Conservation (phyloP, 2,329 filamentous ascomycete species). For the Fusarium agapanthi region DNA sequence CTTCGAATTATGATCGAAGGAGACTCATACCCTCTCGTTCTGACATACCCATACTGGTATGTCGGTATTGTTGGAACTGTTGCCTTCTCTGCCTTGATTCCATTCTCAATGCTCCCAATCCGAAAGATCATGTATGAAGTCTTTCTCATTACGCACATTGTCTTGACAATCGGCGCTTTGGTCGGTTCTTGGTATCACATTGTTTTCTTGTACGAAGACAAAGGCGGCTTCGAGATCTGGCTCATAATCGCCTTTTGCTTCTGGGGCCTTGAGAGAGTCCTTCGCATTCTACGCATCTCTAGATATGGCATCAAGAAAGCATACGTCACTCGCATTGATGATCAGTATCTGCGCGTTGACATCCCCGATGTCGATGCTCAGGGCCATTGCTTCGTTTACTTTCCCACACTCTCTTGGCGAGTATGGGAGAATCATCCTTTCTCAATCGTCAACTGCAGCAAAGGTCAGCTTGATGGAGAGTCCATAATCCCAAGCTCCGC, state of each 20-base stretch:
- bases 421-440: constrained; percentile 48
- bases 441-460: constrained; percentile 39
- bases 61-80: constrained; percentile 55
- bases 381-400: constrained; percentile 46
- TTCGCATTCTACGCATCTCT: constrained; percentile 35
- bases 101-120: constrained; percentile 48
- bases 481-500: neutral
- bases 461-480: neutral
- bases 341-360: constrained; percentile 44
- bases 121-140: constrained; percentile 52
- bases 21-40: constrained; percentile 41
- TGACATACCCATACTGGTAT: constrained; percentile 51
- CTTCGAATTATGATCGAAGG: constrained; percentile 46
- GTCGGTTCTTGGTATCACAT: constrained; percentile 57
- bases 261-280: constrained; percentile 43
- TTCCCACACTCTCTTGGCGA: constrained; percentile 45
- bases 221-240: constrained; percentile 54
- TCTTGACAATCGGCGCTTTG: constrained; percentile 51
- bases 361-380: constrained; percentile 37
- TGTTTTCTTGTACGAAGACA: constrained; percentile 44
- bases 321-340: constrained; percentile 41
- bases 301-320: constrained; percentile 41
- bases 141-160: constrained; percentile 56
- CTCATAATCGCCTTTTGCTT: constrained; percentile 41
- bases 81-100: constrained; percentile 42